phyloP scores from a whole-genome alignment of 2,329 filamentous ascomycete species.

The Venturia nashicola region DNA sequence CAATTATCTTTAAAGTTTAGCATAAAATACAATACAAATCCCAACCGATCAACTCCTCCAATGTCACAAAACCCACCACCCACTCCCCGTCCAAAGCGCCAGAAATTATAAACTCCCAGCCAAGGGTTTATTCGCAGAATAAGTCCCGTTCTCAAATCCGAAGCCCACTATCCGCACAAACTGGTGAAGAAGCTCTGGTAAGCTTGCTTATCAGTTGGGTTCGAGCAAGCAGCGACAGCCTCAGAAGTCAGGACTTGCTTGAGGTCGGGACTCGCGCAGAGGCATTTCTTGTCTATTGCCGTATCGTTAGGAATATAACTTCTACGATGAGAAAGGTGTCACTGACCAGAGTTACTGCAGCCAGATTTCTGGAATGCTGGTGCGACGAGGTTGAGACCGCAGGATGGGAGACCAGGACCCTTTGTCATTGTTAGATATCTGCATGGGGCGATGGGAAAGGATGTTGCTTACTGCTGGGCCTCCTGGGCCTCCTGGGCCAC shows the following conservation, averaged over 20 bases:
- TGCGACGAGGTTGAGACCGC: background rate
- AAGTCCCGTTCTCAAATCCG: background rate
- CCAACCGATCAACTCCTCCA: background rate
- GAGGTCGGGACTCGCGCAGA: background rate
- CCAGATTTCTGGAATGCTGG: background rate
- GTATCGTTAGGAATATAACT: background rate
- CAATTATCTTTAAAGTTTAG: conserved; percentile 5
- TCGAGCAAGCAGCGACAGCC: background rate
- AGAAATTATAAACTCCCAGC: background rate
- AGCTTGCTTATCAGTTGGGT: background rate
- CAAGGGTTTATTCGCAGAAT: background rate
- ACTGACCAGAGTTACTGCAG: background rate
- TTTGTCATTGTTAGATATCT: background rate
- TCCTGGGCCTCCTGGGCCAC: background rate
- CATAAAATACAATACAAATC: background rate
- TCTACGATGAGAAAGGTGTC: no score
- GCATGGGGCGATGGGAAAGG: background rate
- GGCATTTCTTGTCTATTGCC: background rate
- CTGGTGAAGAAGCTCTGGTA: conserved; percentile 1
- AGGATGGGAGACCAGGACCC: background rate
- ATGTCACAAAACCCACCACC: background rate
- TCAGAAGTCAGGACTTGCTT: background rate
- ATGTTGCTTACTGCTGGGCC: background rate
- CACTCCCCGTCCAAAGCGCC: background rate
- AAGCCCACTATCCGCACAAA: background rate